Base-by-base conservation (phyloP, 2,329 filamentous ascomycete genomes). In the Aspergillus sp. region DNA sequence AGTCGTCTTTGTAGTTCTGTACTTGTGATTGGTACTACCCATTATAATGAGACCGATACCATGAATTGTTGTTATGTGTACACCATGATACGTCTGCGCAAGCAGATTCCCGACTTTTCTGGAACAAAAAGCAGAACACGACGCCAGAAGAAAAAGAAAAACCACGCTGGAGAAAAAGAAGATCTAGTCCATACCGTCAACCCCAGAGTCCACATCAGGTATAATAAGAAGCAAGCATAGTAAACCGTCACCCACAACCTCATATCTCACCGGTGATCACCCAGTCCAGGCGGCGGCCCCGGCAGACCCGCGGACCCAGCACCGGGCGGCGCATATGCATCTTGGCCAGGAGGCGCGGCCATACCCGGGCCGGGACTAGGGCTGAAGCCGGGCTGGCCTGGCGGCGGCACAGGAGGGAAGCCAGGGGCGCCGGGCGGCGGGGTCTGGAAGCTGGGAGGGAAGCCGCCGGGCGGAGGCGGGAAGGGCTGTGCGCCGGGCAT, bases 361-460 rank as follows among this genome's bases (percentile, higher is more conserved):
- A 61, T 61, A 16, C 67, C 46, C 17, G 65, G 64, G 9, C 57
- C 58, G 9, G 66, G 60, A 40, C 64, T 63, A 7, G 65, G 63
- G 41, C 61, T 65, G 50, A 62, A 61, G 16, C 64, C 64, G 36
- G 54, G 58, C 47, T 63, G 65, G 30, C 59, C 62, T 7, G 65
- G 66, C 3, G 54, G 48, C 22, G 64, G 63, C 45, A 72, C 63
- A 2, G 68, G 65, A n/a, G 69, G 67, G 42, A 63, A 66, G 6
- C 67, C 68, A 3, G 65, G 60, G 8, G 54, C 60, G 14, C 62
- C 63, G 2, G 63, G 64, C 3, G 63, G 58, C 3, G 65, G 63
- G 71, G 74, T 74, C 45, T 77, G 78, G 62, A 82, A 81, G 53
- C 79, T 78, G 6, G 60, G 55, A 19, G 60, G 60, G 53, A 63